A percentile compares a stretch with the other conserved stretches of the same genome.
These are phyloP conservation scores for Carex littledalei DNA, from an alignment of 176 grass and related monocot genomes.

Conservation along the genomic window DNA sequence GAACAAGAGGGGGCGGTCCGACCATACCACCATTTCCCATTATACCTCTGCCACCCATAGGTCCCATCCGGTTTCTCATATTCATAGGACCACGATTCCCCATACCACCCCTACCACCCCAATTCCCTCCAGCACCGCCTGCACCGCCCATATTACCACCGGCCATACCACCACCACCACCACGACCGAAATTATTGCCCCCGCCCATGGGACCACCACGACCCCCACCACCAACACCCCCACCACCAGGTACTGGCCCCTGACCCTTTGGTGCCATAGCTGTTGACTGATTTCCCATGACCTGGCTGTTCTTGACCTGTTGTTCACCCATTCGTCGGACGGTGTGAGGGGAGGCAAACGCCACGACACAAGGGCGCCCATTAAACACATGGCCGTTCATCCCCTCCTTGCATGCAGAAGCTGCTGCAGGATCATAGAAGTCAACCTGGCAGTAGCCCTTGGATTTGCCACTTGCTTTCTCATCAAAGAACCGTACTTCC, in stretches of 20 bases:
- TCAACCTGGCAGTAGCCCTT: conserved; percentile 83
- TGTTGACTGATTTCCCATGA: conserved; percentile 34
- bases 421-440: conserved; percentile 49
- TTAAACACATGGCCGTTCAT: conserved; percentile 76
- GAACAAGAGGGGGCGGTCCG: conserved; percentile 54
- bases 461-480: conserved; percentile 91
- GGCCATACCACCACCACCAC: conserved; percentile 37
- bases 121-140: conserved; percentile 44
- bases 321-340: conserved; percentile 69
- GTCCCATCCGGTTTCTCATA: conserved; percentile 59
- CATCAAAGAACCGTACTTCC: conserved; percentile 85
- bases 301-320: conserved; percentile 60
- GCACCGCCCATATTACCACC: conserved; percentile 30
- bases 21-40: conserved; percentile 69
- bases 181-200: conserved; percentile 44
- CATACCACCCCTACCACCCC: conserved; percentile 51
- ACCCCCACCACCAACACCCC: conserved; percentile 25
- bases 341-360: conserved; percentile 39
- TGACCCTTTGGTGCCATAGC: conserved; percentile 36
- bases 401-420: conserved; percentile 56
- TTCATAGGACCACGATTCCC: conserved; percentile 53
- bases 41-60: conserved; percentile 45
- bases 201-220: conserved; percentile 32
- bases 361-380: conserved; percentile 67
- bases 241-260: conserved; percentile 14